Evolutionary conservation across 768 basidiomycete species (phyloP).

Genomic region (Suillus hirtellus): DNA sequence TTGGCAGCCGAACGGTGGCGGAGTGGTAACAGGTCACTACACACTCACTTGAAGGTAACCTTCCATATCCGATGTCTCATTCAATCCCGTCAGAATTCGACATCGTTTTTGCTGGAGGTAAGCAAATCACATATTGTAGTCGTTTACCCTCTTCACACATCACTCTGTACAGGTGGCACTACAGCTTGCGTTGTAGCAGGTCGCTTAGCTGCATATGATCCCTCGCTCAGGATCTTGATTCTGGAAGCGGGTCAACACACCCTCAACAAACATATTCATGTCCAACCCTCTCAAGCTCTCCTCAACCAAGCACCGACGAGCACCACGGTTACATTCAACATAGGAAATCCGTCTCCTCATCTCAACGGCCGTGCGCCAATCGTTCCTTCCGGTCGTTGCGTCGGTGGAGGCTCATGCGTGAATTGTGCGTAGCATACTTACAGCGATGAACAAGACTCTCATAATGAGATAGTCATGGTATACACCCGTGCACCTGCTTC

Average conservation of each 20-base stretch:
- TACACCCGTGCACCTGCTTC: not conserved
- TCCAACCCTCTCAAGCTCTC: not conserved
- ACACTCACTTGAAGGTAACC: too few relatives aligned
- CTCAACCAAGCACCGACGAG: not conserved
- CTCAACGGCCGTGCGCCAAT: not conserved
- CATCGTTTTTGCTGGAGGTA: too few relatives aligned
- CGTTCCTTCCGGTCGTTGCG: not conserved
- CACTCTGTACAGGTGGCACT: too few relatives aligned
- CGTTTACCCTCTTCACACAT: too few relatives aligned
- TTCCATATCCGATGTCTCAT: too few relatives aligned
- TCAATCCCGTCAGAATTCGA: too few relatives aligned
- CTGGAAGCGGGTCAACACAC: not conserved
- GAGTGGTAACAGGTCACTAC: too few relatives aligned
- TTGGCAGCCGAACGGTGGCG: too few relatives aligned
- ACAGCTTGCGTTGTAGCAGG: too few relatives aligned
- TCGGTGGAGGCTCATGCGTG: not conserved
- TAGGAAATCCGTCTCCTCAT: not conserved
- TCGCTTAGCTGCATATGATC: too few relatives aligned
- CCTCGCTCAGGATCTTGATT: too few relatives aligned
- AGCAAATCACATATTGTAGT: too few relatives aligned
- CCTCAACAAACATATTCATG: not conserved
- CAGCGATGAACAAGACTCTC: not conserved
- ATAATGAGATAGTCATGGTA: not conserved
- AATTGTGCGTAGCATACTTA: not conserved
- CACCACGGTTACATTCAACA: not conserved